These are phyloP conservation scores for Termitomyces sp. DNA, from an alignment of 768 basidiomycete genomes.

Conservation along the genomic window DNA sequence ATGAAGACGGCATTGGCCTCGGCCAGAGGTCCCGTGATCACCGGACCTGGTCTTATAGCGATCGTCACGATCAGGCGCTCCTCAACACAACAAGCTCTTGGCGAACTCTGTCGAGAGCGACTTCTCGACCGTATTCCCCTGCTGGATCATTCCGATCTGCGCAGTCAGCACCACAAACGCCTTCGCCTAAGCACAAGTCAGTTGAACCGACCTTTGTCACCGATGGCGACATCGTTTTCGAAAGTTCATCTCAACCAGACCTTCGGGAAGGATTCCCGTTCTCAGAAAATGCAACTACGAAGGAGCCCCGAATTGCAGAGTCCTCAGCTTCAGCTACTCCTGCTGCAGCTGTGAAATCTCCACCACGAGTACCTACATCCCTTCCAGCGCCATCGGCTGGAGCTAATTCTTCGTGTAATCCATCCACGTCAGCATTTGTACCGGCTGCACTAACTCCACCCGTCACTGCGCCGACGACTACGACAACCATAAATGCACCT, in stretches of 20 bases:
- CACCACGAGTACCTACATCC: neutral
- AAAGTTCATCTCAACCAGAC: conserved; percentile 12
- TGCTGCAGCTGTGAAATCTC: neutral
- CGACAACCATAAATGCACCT: neutral
- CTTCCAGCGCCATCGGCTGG: neutral
- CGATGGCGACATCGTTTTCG: conserved; percentile 11
- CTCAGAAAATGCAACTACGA: conserved; percentile 1
- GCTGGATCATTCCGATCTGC: conserved; percentile 11
- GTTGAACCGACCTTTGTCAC: conserved; percentile 12
- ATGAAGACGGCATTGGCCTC: neutral
- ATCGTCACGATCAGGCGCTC: neutral
- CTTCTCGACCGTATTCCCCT: conserved; percentile 12
- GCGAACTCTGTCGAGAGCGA: conserved; percentile 5
- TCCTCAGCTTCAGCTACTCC: neutral
- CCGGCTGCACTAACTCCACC: neutral
- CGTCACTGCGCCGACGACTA: neutral
- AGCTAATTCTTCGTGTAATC: neutral
- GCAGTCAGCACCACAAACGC: conserved; percentile 13
- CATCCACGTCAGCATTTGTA: neutral
- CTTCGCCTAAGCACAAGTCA: neutral
- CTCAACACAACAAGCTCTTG: neutral
- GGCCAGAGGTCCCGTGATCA: neutral
- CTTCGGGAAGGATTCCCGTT: conserved; percentile 16
- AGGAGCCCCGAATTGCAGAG: neutral
- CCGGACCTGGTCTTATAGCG: neutral